These are phyloP conservation scores for Darksidea phi DNA, from an alignment of 495 filamentous ascomycete species.

Conservation along the genomic window DNA sequence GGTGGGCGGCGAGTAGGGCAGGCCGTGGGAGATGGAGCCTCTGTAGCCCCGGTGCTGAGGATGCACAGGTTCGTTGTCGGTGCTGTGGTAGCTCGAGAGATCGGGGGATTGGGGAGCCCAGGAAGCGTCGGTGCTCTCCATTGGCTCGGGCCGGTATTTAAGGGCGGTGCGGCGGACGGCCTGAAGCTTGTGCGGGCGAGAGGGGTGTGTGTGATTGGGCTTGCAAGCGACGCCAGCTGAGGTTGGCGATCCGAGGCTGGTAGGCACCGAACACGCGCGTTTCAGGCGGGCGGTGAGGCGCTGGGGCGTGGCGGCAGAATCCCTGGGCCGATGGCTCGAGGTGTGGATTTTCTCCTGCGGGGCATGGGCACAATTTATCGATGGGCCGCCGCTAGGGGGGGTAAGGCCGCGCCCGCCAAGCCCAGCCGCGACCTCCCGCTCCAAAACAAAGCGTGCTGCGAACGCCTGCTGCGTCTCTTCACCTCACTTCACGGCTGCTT, in stretches of 20 bases:
- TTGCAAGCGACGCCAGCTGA: neutral
- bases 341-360: neutral
- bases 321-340: neutral
- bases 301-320: too few relatives aligned
- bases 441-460: conserved; percentile 2
- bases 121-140: conserved; percentile 35
- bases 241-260: neutral
- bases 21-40: conserved; percentile 37
- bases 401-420: conserved; percentile 8
- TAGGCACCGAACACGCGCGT: neutral
- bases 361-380: conserved; percentile 1
- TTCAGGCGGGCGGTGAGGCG: neutral
- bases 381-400: neutral
- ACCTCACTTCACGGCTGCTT: conserved; percentile 7
- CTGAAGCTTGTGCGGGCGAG: too few relatives aligned
- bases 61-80: conserved; percentile 27
- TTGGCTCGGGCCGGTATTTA: conserved; percentile 24
- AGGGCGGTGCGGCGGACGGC: neutral
- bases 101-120: conserved; percentile 43
- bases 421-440: conserved; percentile 11
- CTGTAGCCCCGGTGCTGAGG: conserved; percentile 40
- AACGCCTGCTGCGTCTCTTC: neutral
- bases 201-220: conserved; percentile 6
- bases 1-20: conserved; percentile 32
- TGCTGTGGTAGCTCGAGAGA: conserved; percentile 37